Conservation (phyloP, 768 basidiomycete genomes). For the Xerocomus brunneocitrinus region DNA sequence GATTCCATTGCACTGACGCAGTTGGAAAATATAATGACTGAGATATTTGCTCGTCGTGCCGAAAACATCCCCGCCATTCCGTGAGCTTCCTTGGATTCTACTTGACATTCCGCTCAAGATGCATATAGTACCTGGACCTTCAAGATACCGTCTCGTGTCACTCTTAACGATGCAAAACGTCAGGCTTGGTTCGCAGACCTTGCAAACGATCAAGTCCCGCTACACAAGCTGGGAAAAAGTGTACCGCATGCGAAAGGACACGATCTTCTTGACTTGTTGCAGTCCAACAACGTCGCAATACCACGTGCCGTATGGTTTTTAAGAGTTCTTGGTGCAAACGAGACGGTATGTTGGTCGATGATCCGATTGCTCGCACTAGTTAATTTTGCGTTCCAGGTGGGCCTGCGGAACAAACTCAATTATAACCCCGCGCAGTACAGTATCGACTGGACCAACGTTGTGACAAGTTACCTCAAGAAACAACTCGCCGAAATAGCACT, state of each 20-base stretch:
- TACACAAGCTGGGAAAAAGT: slow-evolving; percentile 77
- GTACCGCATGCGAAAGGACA: slow-evolving; percentile 86
- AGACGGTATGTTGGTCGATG: slow-evolving; percentile 50
- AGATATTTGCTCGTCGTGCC: slow-evolving; percentile 61
- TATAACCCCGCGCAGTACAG: slow-evolving; percentile 83
- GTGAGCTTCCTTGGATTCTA: slow-evolving; percentile 39
- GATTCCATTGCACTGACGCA: slow-evolving; percentile 50
- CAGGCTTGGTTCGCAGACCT: slow-evolving; percentile 81
- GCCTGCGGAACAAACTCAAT: slow-evolving; percentile 69
- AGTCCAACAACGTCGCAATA: slow-evolving; percentile 71
- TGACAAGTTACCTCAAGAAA: slow-evolving; percentile 80
- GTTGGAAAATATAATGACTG: slow-evolving; percentile 72
- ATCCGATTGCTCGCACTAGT: neutral
- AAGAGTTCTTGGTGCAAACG: slow-evolving; percentile 82
- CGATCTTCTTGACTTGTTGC: slow-evolving; percentile 75
- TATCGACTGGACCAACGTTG: slow-evolving; percentile 77
- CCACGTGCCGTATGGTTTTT: slow-evolving; percentile 85
- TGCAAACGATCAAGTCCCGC: slow-evolving; percentile 73
- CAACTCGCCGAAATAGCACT: slow-evolving; percentile 74
- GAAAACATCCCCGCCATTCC: slow-evolving; percentile 56
- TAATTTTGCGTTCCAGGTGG: slow-evolving; percentile 43
- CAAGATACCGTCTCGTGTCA: slow-evolving; percentile 78
- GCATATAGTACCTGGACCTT: slow-evolving; percentile 52
- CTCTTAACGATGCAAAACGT: slow-evolving; percentile 74
- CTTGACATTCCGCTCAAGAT: neutral